These are phyloP conservation scores for Viola pubescens DNA, from an alignment of 441 rosid species.

Conservation along the genomic window DNA sequence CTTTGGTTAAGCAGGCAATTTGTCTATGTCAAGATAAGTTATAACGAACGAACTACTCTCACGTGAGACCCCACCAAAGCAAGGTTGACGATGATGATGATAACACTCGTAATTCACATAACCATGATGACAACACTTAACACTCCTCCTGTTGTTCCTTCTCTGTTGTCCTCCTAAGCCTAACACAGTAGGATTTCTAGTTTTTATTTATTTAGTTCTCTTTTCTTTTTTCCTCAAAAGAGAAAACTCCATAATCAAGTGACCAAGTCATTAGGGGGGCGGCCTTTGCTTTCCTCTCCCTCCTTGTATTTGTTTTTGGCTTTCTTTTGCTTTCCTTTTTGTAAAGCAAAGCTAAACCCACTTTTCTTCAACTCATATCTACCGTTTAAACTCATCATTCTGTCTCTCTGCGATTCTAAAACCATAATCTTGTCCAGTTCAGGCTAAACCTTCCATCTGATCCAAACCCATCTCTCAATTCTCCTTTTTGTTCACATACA, in stretches of 20 bases:
- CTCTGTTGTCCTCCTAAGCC: neutral
- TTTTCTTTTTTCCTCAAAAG: neutral
- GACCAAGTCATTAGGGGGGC: conserved; percentile 9
- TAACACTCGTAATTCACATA: neutral
- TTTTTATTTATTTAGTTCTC: neutral
- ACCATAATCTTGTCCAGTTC: neutral
- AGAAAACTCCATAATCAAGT: neutral
- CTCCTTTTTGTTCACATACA: neutral
- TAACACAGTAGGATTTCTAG: neutral
- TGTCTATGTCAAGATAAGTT: too few species aligned
- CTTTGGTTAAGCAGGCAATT: too few species aligned
- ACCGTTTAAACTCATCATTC: conserved; percentile 6
- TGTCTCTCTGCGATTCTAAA: conserved; percentile 1
- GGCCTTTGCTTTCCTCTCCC: conserved; percentile 10
- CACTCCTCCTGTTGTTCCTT: neutral
- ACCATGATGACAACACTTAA: neutral
- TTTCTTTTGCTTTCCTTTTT: conserved; percentile 6
- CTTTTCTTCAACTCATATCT: conserved; percentile 1
- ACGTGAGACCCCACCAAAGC: too few species aligned
- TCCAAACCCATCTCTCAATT: conserved; percentile 6
- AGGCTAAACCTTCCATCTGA: conserved; percentile 11
- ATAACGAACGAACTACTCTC: too few species aligned
- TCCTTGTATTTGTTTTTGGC: neutral
- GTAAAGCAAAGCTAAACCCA: conserved; percentile 9
- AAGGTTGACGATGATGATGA: too few species aligned